A percentile compares a stretch with the other conserved stretches of the same genome.
phyloP scores from a whole-genome alignment of 768 basidiomycete genomes.

The Inosperma sp. region DNA sequence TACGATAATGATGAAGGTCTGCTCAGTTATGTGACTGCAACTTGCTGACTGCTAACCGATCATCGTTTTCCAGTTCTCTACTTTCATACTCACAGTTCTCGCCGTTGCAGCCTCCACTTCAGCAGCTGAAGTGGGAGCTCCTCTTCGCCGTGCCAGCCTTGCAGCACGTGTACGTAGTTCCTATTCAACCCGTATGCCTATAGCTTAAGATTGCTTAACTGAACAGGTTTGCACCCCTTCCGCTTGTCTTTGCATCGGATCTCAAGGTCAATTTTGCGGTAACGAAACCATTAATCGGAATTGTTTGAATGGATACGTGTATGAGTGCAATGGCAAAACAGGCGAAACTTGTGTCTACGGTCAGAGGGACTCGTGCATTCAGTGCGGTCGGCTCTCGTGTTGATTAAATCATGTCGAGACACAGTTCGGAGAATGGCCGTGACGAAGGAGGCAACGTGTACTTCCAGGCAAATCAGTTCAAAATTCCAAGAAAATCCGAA shows the following conservation, averaged over 20 bases:
- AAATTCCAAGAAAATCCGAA: no score
- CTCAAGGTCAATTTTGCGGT: neutral
- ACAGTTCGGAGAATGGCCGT: no score
- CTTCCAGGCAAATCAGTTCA: no score
- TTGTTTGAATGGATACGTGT: neutral
- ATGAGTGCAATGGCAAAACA: neutral
- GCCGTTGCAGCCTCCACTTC: neutral
- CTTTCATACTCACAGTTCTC: neutral
- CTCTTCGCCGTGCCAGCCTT: neutral
- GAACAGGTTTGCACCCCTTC: neutral
- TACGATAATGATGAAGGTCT: neutral
- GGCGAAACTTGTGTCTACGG: neutral
- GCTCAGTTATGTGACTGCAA: neutral
- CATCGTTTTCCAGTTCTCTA: neutral
- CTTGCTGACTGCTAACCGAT: neutral
- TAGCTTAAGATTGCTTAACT: neutral
- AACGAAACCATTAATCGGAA: neutral
- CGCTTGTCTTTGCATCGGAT: neutral
- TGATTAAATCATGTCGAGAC: no score
- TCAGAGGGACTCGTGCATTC: neutral
- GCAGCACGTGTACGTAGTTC: neutral
- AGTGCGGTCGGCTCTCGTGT: no score
- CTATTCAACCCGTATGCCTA: neutral
- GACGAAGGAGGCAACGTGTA: no score
- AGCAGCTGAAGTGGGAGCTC: neutral